Evolutionary conservation across 305 asterid species (phyloP), one percentile per base, ranked within the genome.

Genomic region (Petunia hybrid): DNA sequence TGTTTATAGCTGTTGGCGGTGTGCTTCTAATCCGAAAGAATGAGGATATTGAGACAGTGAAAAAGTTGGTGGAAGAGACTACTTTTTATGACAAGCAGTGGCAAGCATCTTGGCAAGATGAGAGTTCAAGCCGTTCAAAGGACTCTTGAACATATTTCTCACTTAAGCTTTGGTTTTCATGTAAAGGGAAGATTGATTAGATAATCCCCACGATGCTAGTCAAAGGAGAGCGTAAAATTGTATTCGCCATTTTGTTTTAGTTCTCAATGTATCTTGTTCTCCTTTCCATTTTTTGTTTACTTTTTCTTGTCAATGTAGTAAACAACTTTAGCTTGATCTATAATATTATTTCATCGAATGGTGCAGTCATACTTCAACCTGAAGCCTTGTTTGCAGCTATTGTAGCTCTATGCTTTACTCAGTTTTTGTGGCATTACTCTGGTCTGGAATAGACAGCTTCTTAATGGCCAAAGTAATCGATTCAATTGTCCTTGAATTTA

Each of bases 61-160:
- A 96, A 3, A 94, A 89, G 85, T 77, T 96, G 64, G 45, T 93
- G 8, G 98, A 96, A 45, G 99, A 96, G 87, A 88, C 97, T 2
- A 96, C 98, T 0, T 94, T 92, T 81, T 93, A 96, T 35, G 99
- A 94, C 82, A 94, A 90, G 91, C 99, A 96, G 86, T 96, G 99
- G 99, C 98, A 96, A 87, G 98, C 99, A 65, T 90, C 98, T 61
- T 95, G 99, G 99, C 91, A 91, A 81, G 98, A 96, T 10, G 93
- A 93, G 87, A 74, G 1, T 38, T 74, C 79, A 14, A 53, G 79
- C 51, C 82, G 81, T 43, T 77, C 91, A 45, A 81, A 80, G 77
- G 77, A 80, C 41, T 39, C 82, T 16, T 80, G 82, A 80, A 40
- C 39, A 40, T 41, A 51, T 2, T 66, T 51, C 77, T 66, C 40